Evolutionary conservation across 805 yeast genomes (phyloP), one percentile per base, ranked within the genome.

Genomic region (Yueomyces sinensis): DNA sequence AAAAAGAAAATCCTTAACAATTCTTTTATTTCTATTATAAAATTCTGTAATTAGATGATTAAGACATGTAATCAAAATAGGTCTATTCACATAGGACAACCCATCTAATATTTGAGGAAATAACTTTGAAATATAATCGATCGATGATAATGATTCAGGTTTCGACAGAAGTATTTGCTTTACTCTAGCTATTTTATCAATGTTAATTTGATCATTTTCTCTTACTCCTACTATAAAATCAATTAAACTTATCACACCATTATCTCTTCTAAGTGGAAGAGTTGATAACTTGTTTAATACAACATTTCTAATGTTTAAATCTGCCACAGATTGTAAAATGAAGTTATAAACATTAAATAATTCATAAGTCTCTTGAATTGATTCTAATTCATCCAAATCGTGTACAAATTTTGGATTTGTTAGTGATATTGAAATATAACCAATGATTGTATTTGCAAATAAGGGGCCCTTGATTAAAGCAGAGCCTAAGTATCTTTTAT

Each of bases 211-310:
- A 37, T 79, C 89, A 35, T 67, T 65, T 29, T 83, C 93, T 37
- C 95, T 62, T 18, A 82, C 61, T 0, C 94, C 94, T 13, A 81
- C 61, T 1, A 82, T 64, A 41, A 82, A 74, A 53, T 89, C 96
- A 20, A 86, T 65, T 33, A 89, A 56, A 2, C 86, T 66, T 20
- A 70, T 56, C 2, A 91, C 73, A 0, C 97, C 96, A 1, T 67
- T 54, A 1, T 66, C 54, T 17, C 93, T 66, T 30, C 65, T 54
- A 16, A 72, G 50, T 1, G 81, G 79, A 19, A 83, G 54, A 3
- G 52, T 40, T 1, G 78, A 68, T 3, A 89, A 60, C 32, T 66
- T 61, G 0, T 56, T 39, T 32, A 77, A 53, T 4, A 82, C 62
- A 37, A 66, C 59, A 5, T 42, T 42, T 32, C 66, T 65, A 45